These are phyloP conservation scores for Fibroporia radiculosa DNA, from an alignment of 768 basidiomycete genomes.

Conservation along the genomic window DNA sequence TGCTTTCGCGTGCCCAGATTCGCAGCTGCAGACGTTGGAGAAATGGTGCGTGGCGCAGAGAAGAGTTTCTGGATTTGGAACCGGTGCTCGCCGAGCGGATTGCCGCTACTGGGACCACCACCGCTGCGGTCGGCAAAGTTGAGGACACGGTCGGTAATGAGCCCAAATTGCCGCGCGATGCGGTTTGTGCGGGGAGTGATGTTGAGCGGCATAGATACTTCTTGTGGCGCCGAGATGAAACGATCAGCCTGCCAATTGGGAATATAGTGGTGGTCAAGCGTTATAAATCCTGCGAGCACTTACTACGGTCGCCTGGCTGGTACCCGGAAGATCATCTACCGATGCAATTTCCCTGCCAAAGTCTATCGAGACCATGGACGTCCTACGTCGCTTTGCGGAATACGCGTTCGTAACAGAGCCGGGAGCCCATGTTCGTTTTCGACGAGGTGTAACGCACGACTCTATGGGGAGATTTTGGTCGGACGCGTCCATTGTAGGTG, in stretches of 20 bases:
- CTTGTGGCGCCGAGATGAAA: conserved; percentile 49
- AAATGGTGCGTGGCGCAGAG: conserved; percentile 19
- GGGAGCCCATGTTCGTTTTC: conserved; percentile 2
- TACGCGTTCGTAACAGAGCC: conserved; percentile 3
- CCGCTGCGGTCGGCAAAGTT: conserved; percentile 37
- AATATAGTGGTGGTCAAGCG: background rate
- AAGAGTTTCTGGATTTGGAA: conserved; percentile 48
- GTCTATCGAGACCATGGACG: background rate
- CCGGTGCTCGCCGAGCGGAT: conserved; percentile 42
- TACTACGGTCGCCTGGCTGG: background rate
- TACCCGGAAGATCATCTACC: background rate
- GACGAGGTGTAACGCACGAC: conserved; percentile 3
- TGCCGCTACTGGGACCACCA: conserved; percentile 28
- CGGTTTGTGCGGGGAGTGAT: conserved; percentile 61
- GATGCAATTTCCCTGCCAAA: background rate
- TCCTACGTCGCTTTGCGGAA: conserved; percentile 3
- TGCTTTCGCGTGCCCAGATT: conserved; percentile 48
- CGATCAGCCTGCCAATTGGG: conserved; percentile 41
- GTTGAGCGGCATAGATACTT: conserved; percentile 44
- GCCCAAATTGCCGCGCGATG: conserved; percentile 54
- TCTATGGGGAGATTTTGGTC: too few species aligned
- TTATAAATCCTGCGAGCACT: background rate
- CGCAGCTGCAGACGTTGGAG: conserved; percentile 45
- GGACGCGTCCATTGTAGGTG: too few species aligned
- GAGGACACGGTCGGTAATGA: conserved; percentile 48